Conservation (phyloP, 129 eudicot species). For the Helichrysum umbraculigerum region DNA sequence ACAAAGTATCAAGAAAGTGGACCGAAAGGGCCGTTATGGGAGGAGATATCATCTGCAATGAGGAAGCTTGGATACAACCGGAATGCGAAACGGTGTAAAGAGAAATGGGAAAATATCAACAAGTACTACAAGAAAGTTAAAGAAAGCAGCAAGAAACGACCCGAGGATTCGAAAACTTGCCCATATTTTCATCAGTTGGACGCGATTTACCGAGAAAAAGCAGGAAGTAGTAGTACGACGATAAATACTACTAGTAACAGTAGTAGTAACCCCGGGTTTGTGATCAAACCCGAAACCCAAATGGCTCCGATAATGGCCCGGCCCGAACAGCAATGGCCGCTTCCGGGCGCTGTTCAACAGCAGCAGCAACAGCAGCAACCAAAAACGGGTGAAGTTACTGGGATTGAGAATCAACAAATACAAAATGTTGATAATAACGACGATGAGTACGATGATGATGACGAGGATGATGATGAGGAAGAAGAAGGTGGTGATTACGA, state of each 20-base stretch:
- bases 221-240: conserved; percentile 9
- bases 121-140: conserved; percentile 91
- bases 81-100: conserved; percentile 84
- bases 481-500: conserved; percentile 64
- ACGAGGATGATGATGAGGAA: conserved; percentile 53
- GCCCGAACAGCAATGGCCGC: conserved; percentile 89
- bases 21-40: conserved; percentile 96
- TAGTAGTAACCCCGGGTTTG: conserved; percentile 11
- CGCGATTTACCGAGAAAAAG: conserved; percentile 72
- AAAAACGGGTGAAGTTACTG: conserved; percentile 26
- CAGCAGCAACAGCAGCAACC: background rate
- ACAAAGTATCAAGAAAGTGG: conserved; percentile 80
- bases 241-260: background rate
- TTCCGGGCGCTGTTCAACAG: conserved; percentile 26
- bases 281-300: conserved; percentile 40
- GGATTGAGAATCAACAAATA: conserved; percentile 29
- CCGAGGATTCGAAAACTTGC: conserved; percentile 88
- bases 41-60: conserved; percentile 84
- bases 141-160: conserved; percentile 90
- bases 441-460: conserved; percentile 40
- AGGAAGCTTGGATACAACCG: conserved; percentile 71
- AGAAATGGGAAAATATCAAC: conserved; percentile 98
- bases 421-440: conserved; percentile 31
- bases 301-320: conserved; percentile 63
- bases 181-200: conserved; percentile 90